Evolutionary conservation across 441 rosid genomes (phyloP).

Genomic region (Mallotus japonicus): DNA sequence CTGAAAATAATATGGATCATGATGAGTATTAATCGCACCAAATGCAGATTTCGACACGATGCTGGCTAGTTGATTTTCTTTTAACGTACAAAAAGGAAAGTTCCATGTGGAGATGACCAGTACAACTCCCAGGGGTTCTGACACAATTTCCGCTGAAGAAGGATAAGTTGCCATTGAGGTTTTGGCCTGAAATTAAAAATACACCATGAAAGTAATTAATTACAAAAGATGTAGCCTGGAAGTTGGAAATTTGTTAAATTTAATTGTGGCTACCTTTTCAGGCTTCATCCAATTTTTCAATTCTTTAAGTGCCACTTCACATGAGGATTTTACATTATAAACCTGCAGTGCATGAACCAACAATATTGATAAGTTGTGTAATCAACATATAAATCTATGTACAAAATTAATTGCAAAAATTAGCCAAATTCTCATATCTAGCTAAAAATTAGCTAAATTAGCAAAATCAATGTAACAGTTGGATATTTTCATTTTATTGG

Average conservation of each 20-base stretch:
- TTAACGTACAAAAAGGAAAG: conserved; percentile 61
- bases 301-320: conserved; percentile 52
- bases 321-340: conserved; percentile 44
- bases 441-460: too few species aligned
- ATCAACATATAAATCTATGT: too few species aligned
- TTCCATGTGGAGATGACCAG: conserved; percentile 87
- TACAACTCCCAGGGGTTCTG: conserved; percentile 84
- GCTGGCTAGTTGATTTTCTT: neutral
- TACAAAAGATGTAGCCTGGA: neutral
- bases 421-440: too few species aligned
- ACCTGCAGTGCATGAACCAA: conserved; percentile 38
- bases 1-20: conserved; percentile 26
- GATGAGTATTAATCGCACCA: too few species aligned
- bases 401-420: too few species aligned
- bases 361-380: too few species aligned
- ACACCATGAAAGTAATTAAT: neutral
- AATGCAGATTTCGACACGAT: too few species aligned
- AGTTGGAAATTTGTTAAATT: neutral
- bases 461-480: too few species aligned
- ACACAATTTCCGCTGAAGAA: conserved; percentile 71
- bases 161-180: conserved; percentile 70
- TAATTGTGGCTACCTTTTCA: conserved; percentile 48
- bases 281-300: conserved; percentile 76
- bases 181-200: conserved; percentile 47
- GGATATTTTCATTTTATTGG: too few species aligned